Evolutionary conservation across 1,139 yeast genomes (phyloP), one percentile per base, ranked within the genome.

Genomic region (Saccharomyces hybrid): DNA sequence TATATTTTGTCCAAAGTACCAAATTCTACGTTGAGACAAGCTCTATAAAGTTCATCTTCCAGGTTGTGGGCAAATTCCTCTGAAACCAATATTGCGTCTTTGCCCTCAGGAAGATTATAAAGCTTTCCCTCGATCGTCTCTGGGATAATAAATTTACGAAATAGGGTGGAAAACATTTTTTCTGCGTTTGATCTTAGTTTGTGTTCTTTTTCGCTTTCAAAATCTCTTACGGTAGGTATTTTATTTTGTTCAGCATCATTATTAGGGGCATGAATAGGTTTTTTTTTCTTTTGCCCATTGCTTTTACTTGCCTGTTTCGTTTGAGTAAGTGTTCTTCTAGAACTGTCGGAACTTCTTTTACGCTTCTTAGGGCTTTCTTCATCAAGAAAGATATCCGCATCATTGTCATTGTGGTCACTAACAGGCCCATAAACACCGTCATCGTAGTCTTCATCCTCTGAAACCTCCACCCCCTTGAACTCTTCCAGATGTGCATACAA

Each of bases 61-160:
- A 79, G 64, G 23, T 62, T 57, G 51, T 65, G 70, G 1, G 78
- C 72, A 62, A 72, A 67, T 14, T 60, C 68, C 9, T 66, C 65
- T n/a, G 76, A 64, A 5, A 80, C 75, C 20, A 68, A 69, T 57
- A 80, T 85, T 41, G 76, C 69, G n/a, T 59, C 56, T n/a, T 62
- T 48, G 9, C 61, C 64, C 11, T 57, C 62, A 0, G 69, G 68
- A 11, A 69, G 57, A 2, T 51, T 51, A 51, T 64, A 62, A 13
- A 68, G 68, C 1, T 70, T 65, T 9, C 63, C 65, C 5, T 60
- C 56, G 26, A 69, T 62, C 7, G 77, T 75, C 13, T 70, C 72
- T 1, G 80, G 78, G 23, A 79, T 72, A 42, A 79, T 76, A 57
- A 72, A 75, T 49, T 73, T 72, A 47, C 52, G 56, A 49, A 76